Percentiles rank a stretch among this genome's conserved stretches.
Conservation (phyloP, 2,329 filamentous ascomycete genomes). For the Alternaria sp. region DNA sequence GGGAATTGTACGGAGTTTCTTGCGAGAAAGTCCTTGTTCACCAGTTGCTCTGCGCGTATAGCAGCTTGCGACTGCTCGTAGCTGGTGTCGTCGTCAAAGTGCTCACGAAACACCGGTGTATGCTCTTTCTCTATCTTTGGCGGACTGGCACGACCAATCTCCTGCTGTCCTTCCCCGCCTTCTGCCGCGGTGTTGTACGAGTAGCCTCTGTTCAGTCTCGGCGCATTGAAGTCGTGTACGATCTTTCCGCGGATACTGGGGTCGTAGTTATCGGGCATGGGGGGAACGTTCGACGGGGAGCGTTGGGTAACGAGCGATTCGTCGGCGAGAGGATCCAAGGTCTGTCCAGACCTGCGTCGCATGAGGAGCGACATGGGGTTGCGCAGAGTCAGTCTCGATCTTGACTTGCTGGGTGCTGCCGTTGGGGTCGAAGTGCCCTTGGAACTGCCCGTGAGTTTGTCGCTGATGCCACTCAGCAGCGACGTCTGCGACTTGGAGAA, state of each 20-base stretch:
- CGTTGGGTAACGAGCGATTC: conserved; percentile 59
- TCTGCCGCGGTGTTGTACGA: conserved; percentile 44
- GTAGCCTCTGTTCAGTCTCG: conserved; percentile 56
- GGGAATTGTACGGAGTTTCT: conserved; percentile 49
- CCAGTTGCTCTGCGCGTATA: conserved; percentile 55
- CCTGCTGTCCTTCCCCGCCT: conserved; percentile 21
- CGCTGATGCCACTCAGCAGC: conserved; percentile 38
- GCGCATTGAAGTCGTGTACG: conserved; percentile 70
- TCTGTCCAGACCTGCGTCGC: conserved; percentile 62
- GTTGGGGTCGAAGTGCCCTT: conserved; percentile 28
- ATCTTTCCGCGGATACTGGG: conserved; percentile 68
- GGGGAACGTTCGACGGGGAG: conserved; percentile 52
- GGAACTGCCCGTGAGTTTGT: conserved; percentile 35
- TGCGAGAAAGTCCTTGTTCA: conserved; percentile 56
- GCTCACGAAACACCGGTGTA: conserved; percentile 66
- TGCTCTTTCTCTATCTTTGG: conserved; percentile 53
- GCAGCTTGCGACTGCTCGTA: conserved; percentile 49
- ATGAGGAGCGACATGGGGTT: conserved; percentile 68
- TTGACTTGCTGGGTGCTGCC: conserved; percentile 44
- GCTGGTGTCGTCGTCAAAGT: conserved; percentile 62
- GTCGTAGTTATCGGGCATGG: conserved; percentile 66
- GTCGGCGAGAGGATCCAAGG: conserved; percentile 54
- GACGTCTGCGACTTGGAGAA: conserved; percentile 45
- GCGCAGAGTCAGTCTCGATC: conserved; percentile 61
- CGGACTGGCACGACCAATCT: conserved; percentile 39